Conservation (phyloP, 2,329 filamentous ascomycete species). For the Pestalotiopsis fici region DNA sequence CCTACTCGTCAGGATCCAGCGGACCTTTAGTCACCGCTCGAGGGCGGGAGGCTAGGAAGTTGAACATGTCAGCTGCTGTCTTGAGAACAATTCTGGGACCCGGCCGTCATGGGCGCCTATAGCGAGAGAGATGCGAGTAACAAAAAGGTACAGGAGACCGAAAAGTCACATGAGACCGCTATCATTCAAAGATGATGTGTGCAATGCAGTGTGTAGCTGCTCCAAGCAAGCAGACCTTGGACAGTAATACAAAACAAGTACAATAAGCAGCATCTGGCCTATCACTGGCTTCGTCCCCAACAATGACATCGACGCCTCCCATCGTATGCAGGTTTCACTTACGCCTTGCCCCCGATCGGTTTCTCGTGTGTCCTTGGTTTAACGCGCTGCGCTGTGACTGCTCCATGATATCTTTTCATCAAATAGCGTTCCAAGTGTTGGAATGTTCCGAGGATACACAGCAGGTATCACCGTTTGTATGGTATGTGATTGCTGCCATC, state of each 20-base stretch:
- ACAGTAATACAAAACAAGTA: no score
- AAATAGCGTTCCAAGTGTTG: neutral
- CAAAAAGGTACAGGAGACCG: no score
- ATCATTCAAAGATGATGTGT: neutral
- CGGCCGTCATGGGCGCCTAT: neutral
- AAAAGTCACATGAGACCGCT: neutral
- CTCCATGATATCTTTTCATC: neutral
- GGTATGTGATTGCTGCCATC: neutral
- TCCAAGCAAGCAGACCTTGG: no score
- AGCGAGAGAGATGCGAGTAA: neutral
- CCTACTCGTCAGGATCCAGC: conserved; percentile 75
- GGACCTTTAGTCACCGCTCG: conserved; percentile 77
- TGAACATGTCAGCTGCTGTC: conserved; percentile 26
- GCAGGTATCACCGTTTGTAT: neutral
- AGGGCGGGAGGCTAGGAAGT: conserved; percentile 55
- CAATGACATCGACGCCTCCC: neutral
- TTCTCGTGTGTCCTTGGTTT: conserved; percentile 5
- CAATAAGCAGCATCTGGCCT: neutral
- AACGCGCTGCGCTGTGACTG: neutral
- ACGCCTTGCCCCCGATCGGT: conserved; percentile 7
- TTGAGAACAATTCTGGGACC: conserved; percentile 3
- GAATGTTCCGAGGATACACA: neutral
- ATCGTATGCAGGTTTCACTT: neutral
- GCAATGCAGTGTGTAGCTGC: no score
- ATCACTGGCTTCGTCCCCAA: neutral